Percentiles rank a stretch among this genome's conserved stretches.
Conservation (phyloP, 139 green algal species). For the Deuterostichococcus epilithicus region DNA sequence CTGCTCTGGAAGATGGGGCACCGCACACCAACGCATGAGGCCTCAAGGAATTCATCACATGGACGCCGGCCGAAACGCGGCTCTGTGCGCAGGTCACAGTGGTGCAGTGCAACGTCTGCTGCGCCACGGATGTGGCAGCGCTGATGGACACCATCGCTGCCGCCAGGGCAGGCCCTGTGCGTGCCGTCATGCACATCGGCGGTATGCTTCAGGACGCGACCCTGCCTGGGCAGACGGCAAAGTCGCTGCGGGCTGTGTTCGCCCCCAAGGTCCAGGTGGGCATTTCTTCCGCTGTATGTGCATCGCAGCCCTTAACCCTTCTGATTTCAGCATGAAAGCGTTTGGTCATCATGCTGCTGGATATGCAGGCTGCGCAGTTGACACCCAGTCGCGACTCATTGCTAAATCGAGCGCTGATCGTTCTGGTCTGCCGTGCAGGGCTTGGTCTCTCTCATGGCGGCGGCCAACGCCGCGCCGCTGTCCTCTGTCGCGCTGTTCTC, state of each 20-base stretch:
- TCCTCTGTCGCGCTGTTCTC: constrained; percentile 53
- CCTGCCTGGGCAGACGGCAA: constrained; percentile 35
- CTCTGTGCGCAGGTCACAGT: not conserved
- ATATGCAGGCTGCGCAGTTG: no score
- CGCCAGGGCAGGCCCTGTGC: not conserved
- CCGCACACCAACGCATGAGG: no score
- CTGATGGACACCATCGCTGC: not conserved
- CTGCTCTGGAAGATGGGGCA: no score
- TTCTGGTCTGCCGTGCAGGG: not conserved
- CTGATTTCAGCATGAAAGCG: no score
- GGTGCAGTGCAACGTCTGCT: not conserved
- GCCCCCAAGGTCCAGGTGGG: constrained; percentile 35
- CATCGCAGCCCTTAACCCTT: no score
- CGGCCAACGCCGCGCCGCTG: not conserved
- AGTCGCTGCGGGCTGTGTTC: constrained; percentile 20
- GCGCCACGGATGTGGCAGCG: not conserved
- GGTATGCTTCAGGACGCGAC: constrained; percentile 56
- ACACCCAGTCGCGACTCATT: no score
- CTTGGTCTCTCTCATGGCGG: constrained; percentile 11
- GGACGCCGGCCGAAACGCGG: no score
- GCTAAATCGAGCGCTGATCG: no score
- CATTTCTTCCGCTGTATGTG: no score
- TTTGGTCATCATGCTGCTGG: no score
- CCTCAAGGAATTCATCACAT: no score
- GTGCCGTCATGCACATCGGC: constrained; percentile 53